These are phyloP conservation scores for Metschnikowia corniflorae DNA, from an alignment of 805 yeast species.

Conservation along the genomic window DNA sequence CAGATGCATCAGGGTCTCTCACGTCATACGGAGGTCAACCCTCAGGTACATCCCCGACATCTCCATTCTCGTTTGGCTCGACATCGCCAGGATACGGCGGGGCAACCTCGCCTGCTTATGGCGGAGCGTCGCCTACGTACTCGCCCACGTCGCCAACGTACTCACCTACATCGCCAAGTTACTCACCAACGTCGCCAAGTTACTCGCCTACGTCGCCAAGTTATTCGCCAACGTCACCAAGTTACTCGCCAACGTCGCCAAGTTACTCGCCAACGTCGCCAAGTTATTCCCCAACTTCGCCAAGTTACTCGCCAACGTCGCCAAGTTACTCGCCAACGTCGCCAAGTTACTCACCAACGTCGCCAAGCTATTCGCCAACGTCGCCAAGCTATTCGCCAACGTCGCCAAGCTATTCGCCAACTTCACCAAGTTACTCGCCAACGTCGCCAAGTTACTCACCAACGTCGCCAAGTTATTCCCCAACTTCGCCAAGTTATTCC, in stretches of 20 bases:
- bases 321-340: constrained; percentile 65
- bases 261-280: constrained; percentile 78
- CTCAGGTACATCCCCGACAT: constrained; percentile 46
- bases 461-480: constrained; percentile 26
- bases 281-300: constrained; percentile 61
- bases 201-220: constrained; percentile 79
- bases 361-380: constrained; percentile 26
- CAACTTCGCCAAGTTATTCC: constrained; percentile 24
- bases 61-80: constrained; percentile 53
- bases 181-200: constrained; percentile 64
- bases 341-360: constrained; percentile 19
- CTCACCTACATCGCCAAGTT: constrained; percentile 65
- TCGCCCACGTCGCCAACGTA: constrained; percentile 34
- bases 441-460: constrained; percentile 27
- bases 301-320: constrained; percentile 65
- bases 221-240: constrained; percentile 76
- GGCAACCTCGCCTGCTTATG: constrained; percentile 44
- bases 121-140: constrained; percentile 24
- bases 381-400: constrained; percentile 27
- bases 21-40: constrained; percentile 81
- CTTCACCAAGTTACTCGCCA: constrained; percentile 26
- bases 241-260: constrained; percentile 78
- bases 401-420: constrained; percentile 27
- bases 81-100: constrained; percentile 53
- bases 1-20: constrained; percentile 75